Evolutionary conservation across 352 stramenopile genomes (phyloP), one percentile per base, ranked within the genome.

Genomic region (Aphanomyces stellatus): DNA sequence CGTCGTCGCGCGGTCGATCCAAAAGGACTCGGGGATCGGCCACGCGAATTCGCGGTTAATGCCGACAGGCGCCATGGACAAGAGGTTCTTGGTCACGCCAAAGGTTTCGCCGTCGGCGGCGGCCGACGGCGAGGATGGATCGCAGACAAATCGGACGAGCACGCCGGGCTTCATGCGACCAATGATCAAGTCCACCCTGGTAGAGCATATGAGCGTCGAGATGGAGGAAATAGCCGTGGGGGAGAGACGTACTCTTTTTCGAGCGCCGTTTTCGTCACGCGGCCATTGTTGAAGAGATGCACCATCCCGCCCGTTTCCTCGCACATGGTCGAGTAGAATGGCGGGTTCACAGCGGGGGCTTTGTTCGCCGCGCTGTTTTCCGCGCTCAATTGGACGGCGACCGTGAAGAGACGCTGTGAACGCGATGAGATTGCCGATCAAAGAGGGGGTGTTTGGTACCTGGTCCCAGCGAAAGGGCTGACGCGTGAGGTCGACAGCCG

Each of bases 381-480:
- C 22, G 86, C 84, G n/a, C 82, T 82, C 10, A 95, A 79, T 72
- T 95, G 92, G 17, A 95, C 69, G 4, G 85, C 86, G 15, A 95
- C 72, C 11, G 86, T 94, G 41, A 85, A 94, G 4, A 93, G 74
- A 3, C 86, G 71, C 69, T 88, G 57, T 2, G 34, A 53, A 27
- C 15, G 33, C 5, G 33, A 17, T 22, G 57, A 34, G 25, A 55
- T 40, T 31, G 22, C n/a, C n/a, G n/a, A n/a, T 27, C 22, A 24
- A 42, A 19, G 17, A 22, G 17, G 24, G 13, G 22, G 17, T 57
- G 28, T 17, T 31, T 5, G 3, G 3, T 31, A 81, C 74, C 74
- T 91, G 85, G 51, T 95, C 87, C 87, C 87, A 95, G n/a, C 87
- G 75, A 55, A 80, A 95, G 2, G 87, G 87, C 70, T 95, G 84